Percentiles rank a stretch among this genome's conserved stretches.
Evolutionary conservation across 164 flowering plant genomes (phyloP).

Genomic region (Piper betle): DNA sequence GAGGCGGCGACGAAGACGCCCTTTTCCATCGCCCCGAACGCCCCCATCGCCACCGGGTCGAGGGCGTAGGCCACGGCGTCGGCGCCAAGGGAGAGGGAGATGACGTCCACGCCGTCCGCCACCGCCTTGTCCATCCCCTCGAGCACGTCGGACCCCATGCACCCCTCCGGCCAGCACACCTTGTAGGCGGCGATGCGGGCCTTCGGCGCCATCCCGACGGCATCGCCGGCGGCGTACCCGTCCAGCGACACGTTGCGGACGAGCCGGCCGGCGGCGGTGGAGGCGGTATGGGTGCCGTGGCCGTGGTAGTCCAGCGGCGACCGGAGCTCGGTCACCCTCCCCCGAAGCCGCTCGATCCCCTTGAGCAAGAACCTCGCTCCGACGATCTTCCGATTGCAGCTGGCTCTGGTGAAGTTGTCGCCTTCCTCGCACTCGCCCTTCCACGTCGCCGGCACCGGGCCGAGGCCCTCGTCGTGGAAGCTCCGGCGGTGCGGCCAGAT

Average conservation of each 20-base stretch:
- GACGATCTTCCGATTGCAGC: constrained; percentile 38
- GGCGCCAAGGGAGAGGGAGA: constrained; percentile 30
- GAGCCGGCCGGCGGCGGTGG: constrained; percentile 41
- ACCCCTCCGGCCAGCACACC: constrained; percentile 28
- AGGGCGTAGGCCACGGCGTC: background rate
- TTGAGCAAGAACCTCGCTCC: constrained; percentile 31
- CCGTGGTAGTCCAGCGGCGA: constrained; percentile 28
- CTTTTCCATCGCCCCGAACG: constrained; percentile 25
- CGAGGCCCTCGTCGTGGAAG: constrained; percentile 32
- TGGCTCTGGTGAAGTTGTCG: constrained; percentile 12
- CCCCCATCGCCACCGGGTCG: constrained; percentile 20
- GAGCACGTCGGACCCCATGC: constrained; percentile 35
- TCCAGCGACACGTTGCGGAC: constrained; percentile 21
- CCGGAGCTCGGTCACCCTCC: constrained; percentile 1
- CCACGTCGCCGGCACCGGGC: constrained; percentile 35
- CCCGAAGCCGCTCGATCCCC: constrained; percentile 16
- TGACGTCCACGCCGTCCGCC: constrained; percentile 41
- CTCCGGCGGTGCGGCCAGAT: constrained; percentile 46
- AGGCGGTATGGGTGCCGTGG: constrained; percentile 59
- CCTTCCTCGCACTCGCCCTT: constrained; percentile 36
- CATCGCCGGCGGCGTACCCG: constrained; percentile 32
- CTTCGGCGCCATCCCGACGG: constrained; percentile 43
- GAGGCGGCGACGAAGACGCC: constrained; percentile 36
- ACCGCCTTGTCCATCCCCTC: constrained; percentile 41
- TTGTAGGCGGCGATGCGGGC: constrained; percentile 49